Evolutionary conservation across 1,139 yeast species (phyloP), one percentile per base, ranked within the genome.

Genomic region (Suhomyces kunorum): DNA sequence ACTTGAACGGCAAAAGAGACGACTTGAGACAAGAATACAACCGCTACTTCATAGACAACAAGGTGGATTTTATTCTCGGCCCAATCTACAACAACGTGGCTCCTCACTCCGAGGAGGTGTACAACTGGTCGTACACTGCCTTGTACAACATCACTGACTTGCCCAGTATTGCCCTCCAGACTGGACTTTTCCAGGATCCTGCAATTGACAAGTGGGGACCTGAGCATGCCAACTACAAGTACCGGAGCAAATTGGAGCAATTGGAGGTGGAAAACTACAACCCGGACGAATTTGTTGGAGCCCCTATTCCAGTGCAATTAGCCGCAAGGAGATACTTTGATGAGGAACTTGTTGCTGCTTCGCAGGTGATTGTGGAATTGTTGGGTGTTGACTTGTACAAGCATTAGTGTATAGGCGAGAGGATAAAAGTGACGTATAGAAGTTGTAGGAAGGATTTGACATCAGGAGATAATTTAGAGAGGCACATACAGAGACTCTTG

Each of bases 71-170:
- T 53, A 71, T 86, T 42, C 63, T 87, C 36, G 71, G 83, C 38
- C 94, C 95, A 34, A 72, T 81, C 5, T 81, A 82, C 56, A 78
- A 77, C 44, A 85, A 85, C 44, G 85, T 82, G 39, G 89, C 94
- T 5, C 88, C 90, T 15, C 76, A 73, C 37, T 79, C 82, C 13
- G 81, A 78, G 34, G 74, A 77, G 39, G 76, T 84, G 9, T 77
- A 75, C 56, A 82, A 83, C 61, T 84, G 94, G 92, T 83, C 87
- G 4, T 84, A 83, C 64, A 83, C 89, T 9, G 62, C 87, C 0
- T 72, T 83, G 49, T 84, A 80, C 71, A 83, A 82, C 56, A 56
- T 82, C 40, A 61, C 81, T 48, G 88, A 83, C 55, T 68, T 78
- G 52, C 85, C 88, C 34, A 71, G 81, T 28, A 72, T 81, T 43